These are phyloP conservation scores for Daldinia decipiens DNA, from an alignment of 495 filamentous ascomycete species.

Conservation along the genomic window DNA sequence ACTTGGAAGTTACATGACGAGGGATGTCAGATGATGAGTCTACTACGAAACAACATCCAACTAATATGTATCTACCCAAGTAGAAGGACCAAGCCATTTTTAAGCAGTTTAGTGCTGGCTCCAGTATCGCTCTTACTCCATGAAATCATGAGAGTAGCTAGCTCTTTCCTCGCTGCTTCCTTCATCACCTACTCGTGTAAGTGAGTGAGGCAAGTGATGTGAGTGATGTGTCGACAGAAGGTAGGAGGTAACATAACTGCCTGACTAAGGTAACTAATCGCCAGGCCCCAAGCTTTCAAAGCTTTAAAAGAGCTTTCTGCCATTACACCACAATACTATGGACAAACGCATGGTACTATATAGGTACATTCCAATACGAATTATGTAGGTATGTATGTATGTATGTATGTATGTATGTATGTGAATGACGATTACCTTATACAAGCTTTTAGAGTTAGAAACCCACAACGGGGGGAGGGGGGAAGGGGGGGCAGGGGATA, in stretches of 20 bases:
- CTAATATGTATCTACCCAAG: background rate
- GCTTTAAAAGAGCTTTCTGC: constrained; percentile 6
- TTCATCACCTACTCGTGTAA: constrained; percentile 10
- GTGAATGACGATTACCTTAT: background rate
- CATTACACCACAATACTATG: constrained; percentile 7
- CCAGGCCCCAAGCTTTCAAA: constrained; percentile 7
- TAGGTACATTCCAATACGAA: constrained; percentile 15
- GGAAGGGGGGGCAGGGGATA: background rate
- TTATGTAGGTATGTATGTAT: background rate
- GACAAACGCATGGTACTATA: constrained; percentile 21
- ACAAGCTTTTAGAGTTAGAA: constrained; percentile 5
- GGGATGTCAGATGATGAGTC: constrained; percentile 21
- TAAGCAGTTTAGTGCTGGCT: constrained; percentile 17
- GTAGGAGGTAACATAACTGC: constrained; percentile 11
- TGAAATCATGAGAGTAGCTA: constrained; percentile 6
- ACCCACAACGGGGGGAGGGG: background rate
- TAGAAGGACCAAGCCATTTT: constrained; percentile 31
- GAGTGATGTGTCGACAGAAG: constrained; percentile 9
- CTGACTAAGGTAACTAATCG: constrained; percentile 15
- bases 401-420: background rate
- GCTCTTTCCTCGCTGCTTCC: constrained; percentile 17
- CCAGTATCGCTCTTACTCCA: constrained; percentile 9
- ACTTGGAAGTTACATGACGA: constrained; percentile 13
- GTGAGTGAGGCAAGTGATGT: background rate
- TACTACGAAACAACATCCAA: constrained; percentile 18